Base-by-base conservation (phyloP, 2,329 filamentous ascomycete species). In the Pseudogymnoascus sp. region DNA sequence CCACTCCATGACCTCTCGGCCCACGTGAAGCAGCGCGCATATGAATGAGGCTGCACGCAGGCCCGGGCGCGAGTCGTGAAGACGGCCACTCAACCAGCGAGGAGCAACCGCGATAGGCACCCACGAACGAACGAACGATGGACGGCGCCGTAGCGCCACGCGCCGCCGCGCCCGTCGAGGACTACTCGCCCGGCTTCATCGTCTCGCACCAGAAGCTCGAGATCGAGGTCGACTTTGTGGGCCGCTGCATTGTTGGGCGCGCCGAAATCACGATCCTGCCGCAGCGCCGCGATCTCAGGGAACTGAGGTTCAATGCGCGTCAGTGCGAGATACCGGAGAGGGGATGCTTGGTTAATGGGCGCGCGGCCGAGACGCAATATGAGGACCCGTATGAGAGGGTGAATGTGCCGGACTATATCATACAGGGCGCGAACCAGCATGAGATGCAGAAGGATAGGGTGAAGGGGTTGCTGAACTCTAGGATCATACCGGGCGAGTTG, bases 131-230 rank as follows among this genome's bases (percentile, higher is more conserved):
- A 53, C 25, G n/a, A 20, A 30, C 30, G 57, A 58, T 58, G 57
- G 57, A 58, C 14, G 57, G 33, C 22, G 20, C 25, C 28, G 47
- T 11, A 5, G 35, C 57, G n/a, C 37, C 37, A 39, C 57, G 57
- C 57, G 37, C 30, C 18, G 15, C 57, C 57, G 43, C 53, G 57
- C 61, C 61, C 12, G 41, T 60, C 22, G 60, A 62, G 35, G 50
- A 58, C 7, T 37, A 41, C 43, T 35, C 28, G 12, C 43, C 37
- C 62, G 70, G 68, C 25, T 81, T 77, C 64, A 71, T 81, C 39
- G 77, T 97, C 62, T 81, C 90, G 60, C 88, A 91, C 75, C 93
- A 97, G 75, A 89, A 90, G 72, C 87, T 99, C 58, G 87, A 91
- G 68, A 80, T 99, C 63, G 92, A 97, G 69, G 80, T 99, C 71